Evolutionary conservation across 495 filamentous ascomycete species (phyloP).

Genomic region (Pseudomonodictys pantanalensis): DNA sequence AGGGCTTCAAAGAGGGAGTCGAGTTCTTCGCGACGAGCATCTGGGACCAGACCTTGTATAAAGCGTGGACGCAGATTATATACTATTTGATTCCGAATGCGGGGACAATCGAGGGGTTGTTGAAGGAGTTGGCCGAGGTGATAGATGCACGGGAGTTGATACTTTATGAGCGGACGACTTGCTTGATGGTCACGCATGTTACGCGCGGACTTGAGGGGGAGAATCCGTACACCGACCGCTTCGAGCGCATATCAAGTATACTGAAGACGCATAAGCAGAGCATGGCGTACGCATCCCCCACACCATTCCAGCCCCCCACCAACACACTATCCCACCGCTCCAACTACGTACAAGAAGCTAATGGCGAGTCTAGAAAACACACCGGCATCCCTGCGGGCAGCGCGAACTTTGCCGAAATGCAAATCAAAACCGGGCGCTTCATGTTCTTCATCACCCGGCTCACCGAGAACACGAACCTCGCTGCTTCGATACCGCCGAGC

Average conservation of each 20-base stretch:
- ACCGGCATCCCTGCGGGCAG: constrained; percentile 39
- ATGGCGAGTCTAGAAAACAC: constrained; percentile 36
- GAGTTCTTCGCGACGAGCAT: constrained; percentile 86
- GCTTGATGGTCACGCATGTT: constrained; percentile 87
- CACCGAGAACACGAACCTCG: constrained; percentile 94
- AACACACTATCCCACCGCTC: not conserved
- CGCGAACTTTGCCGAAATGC: constrained; percentile 63
- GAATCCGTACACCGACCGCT: constrained; percentile 88
- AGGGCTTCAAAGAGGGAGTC: constrained; percentile 60
- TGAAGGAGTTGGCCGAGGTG: constrained; percentile 70
- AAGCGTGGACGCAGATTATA: constrained; percentile 95
- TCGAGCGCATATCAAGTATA: constrained; percentile 92
- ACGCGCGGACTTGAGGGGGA: constrained; percentile 65
- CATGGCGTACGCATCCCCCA: constrained; percentile 48
- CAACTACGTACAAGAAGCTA: too few relatives aligned
- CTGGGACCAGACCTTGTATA: constrained; percentile 98
- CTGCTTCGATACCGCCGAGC: constrained; percentile 82
- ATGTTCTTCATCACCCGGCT: constrained; percentile 89
- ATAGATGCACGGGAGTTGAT: constrained; percentile 93
- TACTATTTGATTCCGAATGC: constrained; percentile 95
- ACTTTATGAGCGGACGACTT: constrained; percentile 92
- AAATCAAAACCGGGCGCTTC: constrained; percentile 69
- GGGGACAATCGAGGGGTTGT: constrained; percentile 78
- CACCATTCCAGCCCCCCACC: not conserved
- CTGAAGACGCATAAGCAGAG: constrained; percentile 96